Percentiles rank a stretch among this genome's conserved stretches.
Conservation (phyloP, 345 rosid species). For the Hypericum androsaemum region DNA sequence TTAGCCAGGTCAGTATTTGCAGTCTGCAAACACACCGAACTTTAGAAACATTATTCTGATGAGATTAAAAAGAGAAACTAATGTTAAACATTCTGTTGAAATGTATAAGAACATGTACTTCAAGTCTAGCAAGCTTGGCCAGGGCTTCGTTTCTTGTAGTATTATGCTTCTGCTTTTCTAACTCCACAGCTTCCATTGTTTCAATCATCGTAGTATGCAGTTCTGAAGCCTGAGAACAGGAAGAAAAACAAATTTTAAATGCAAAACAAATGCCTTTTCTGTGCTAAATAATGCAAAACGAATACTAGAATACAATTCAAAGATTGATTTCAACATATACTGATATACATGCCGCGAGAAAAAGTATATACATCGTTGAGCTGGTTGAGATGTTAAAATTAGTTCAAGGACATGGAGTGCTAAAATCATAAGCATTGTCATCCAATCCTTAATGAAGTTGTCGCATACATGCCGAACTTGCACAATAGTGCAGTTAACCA, state of each 20-base stretch:
- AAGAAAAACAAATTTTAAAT: conserved; percentile 13
- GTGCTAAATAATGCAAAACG: no score
- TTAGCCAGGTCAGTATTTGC: conserved; percentile 83
- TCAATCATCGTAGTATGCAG: conserved; percentile 89
- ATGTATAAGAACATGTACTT: conserved; percentile 38
- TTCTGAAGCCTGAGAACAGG: conserved; percentile 60
- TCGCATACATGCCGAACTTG: no score
- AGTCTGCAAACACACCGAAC: conserved; percentile 45
- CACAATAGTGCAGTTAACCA: no score
- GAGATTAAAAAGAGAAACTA: conserved; percentile 1
- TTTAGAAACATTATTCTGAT: conserved; percentile 13
- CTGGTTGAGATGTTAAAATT: no score
- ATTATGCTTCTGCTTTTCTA: conserved; percentile 90
- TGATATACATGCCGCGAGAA: no score
- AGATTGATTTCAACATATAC: no score
- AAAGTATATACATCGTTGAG: no score
- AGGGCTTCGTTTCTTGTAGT: conserved; percentile 93
- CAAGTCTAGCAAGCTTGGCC: conserved; percentile 64
- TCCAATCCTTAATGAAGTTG: no score
- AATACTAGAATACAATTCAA: no score
- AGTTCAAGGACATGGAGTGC: no score
- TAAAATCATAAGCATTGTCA: no score
- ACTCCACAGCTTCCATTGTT: conserved; percentile 83
- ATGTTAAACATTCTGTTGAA: conserved; percentile 9
- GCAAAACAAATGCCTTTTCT: no score